Base-by-base conservation (phyloP, 441 rosid species). In the Erodium chrysanthum region DNA sequence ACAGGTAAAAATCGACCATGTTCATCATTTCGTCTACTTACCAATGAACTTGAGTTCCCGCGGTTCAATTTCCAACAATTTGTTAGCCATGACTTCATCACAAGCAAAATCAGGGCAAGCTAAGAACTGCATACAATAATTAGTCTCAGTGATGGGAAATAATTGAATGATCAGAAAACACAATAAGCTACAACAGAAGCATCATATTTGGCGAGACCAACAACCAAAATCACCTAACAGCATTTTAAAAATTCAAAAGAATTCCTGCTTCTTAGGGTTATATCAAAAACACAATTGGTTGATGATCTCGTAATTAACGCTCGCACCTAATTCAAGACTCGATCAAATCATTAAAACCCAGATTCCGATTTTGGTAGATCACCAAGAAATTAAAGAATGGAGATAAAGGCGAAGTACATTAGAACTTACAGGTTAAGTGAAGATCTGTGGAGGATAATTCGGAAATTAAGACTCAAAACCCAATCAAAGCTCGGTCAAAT, bases 1-100 rank as follows among this genome's bases (percentile, higher is more conserved):
- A 4, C 15, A 0, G 20, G 27, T 5, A 18, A 3, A 0, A 2
- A 0, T 50, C 7, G 1, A 17, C 9, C 4, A 7, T 48, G 15
- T 21, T 14, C 2, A 0, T 8, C 25, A 14, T 0, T 31, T 11
- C 15, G 9, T 22, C 17, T 14, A 66, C 80, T 78, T 73, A 83
- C 86, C 82, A 4, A 77, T 61, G 61, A 85, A 80, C 44, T 62
- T 74, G 76, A 83, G 78, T 73, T 83, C 78, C 12, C 37, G 74
- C n/a, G 84, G 87, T 10, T 74, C 80, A 68, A 83, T 78, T 66
- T 77, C 72, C 81, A 85, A 27, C 15, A 85, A 77, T 71, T 81
- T 78, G 20, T 60, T 64, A n/a, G 29, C 29, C 29, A 25, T 77
- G 62, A 42, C 66, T 72, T 60, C 21, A 35, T 22, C 35, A 3